phyloP scores from a whole-genome alignment of 352 stramenopile genomes.

The Globisporangium viniferum region DNA sequence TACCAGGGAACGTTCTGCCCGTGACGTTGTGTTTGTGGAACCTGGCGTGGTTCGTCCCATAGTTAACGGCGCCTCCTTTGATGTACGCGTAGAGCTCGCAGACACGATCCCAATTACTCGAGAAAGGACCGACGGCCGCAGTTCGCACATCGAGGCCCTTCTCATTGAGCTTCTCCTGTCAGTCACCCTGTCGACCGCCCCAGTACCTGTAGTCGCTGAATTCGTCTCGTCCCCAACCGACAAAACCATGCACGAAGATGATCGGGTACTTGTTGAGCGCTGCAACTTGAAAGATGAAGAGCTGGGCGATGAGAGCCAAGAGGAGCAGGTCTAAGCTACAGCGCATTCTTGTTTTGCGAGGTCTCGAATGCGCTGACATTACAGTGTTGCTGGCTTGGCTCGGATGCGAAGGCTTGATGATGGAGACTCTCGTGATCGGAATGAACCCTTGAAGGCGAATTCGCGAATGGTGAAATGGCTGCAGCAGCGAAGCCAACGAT shows the following conservation, averaged over 20 bases:
- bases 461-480: too few relatives aligned
- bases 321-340: too few relatives aligned
- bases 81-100: slow-evolving; percentile 9
- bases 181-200: slow-evolving; percentile 32
- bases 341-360: too few relatives aligned
- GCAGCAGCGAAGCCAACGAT: too few relatives aligned
- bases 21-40: slow-evolving; percentile 24
- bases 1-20: slow-evolving; percentile 25
- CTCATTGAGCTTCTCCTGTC: too few relatives aligned
- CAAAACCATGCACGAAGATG: slow-evolving; percentile 37
- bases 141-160: slow-evolving; percentile 31
- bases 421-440: too few relatives aligned
- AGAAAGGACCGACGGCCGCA: slow-evolving; percentile 28
- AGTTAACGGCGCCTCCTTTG: not conserved
- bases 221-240: slow-evolving; percentile 33
- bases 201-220: slow-evolving; percentile 31
- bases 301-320: not conserved
- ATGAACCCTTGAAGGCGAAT: too few relatives aligned
- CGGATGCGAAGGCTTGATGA: too few relatives aligned
- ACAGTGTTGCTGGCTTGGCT: too few relatives aligned
- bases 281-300: not conserved
- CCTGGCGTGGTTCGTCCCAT: too few relatives aligned
- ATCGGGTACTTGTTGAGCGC: slow-evolving; percentile 24
- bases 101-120: slow-evolving; percentile 45
- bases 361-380: too few relatives aligned